phyloP scores from a whole-genome alignment of 2,329 filamentous ascomycete species.

The Aspergillus costaricaensis region DNA sequence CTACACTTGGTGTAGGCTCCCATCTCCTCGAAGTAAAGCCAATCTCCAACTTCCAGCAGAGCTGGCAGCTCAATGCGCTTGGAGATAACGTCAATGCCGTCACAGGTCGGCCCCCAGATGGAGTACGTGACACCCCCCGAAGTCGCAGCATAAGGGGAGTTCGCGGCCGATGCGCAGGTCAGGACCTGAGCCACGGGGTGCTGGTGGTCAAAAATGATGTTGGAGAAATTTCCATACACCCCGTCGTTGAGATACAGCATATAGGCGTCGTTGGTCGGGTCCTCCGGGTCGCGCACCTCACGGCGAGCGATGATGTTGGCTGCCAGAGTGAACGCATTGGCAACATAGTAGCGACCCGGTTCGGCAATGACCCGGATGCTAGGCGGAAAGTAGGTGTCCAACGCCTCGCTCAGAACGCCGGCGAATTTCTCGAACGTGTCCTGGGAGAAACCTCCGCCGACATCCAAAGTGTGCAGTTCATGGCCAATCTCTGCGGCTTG shows the following conservation, averaged over 20 bases:
- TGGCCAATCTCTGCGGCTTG: conserved; percentile 76
- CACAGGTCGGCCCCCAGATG: conserved; percentile 97
- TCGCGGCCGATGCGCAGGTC: conserved; percentile 64
- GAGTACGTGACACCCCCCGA: conserved; percentile 74
- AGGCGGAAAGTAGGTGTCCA: conserved; percentile 86
- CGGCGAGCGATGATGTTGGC: conserved; percentile 96
- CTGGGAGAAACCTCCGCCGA: conserved; percentile 88
- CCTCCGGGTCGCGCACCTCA: conserved; percentile 71
- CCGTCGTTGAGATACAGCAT: conserved; percentile 99
- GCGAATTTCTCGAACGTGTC: conserved; percentile 94
- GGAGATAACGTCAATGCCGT: conserved; percentile 93
- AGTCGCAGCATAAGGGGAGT: conserved; percentile 40
- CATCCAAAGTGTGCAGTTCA: conserved; percentile 82
- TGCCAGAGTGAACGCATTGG: conserved; percentile 88
- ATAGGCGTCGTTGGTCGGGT: conserved; percentile 60
- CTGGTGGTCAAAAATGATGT: conserved; percentile 99
- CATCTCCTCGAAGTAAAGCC: conserved; percentile 99
- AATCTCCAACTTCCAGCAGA: conserved; percentile 87
- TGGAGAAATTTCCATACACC: conserved; percentile 97
- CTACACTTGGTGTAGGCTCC: conserved; percentile 98
- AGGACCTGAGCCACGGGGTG: conserved; percentile 82
- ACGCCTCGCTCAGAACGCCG: conserved; percentile 70
- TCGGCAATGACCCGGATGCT: conserved; percentile 88
- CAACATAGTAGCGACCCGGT: conserved; percentile 94
- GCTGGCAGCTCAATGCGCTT: conserved; percentile 76